phyloP scores from a whole-genome alignment of 2,329 filamentous ascomycete genomes.

The Massarina eburnea region DNA sequence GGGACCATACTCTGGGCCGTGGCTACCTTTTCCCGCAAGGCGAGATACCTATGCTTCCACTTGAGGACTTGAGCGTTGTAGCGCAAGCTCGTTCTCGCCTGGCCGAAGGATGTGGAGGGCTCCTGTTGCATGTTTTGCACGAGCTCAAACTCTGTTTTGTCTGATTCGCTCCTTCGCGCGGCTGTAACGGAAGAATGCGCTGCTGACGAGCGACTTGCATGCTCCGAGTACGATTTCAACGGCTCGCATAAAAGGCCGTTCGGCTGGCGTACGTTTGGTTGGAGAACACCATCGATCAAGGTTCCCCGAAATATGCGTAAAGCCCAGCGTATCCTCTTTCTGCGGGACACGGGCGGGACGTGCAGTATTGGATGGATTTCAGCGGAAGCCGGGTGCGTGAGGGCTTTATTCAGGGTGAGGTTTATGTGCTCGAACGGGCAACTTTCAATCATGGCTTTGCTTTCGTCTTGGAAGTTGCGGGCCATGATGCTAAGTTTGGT shows the following conservation, averaged over 20 bases:
- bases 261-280: slow-evolving; percentile 22
- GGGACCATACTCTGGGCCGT: too few relatives aligned
- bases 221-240: background rate
- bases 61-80: too few relatives aligned
- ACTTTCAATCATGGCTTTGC: slow-evolving; percentile 8
- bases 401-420: slow-evolving; percentile 4
- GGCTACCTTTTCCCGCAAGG: too few relatives aligned
- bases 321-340: slow-evolving; percentile 3
- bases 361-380: slow-evolving; percentile 4
- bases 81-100: too few relatives aligned
- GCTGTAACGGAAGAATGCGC: too few relatives aligned
- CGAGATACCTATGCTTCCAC: too few relatives aligned
- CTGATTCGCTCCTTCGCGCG: too few relatives aligned
- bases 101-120: too few relatives aligned
- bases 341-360: background rate
- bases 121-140: too few relatives aligned
- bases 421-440: slow-evolving; percentile 12
- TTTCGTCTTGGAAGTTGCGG: slow-evolving; percentile 11
- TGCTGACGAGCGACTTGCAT: too few relatives aligned
- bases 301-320: slow-evolving; percentile 20
- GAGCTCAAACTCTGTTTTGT: too few relatives aligned
- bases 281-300: slow-evolving; percentile 19
- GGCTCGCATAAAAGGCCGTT: too few relatives aligned
- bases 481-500: slow-evolving; percentile 9
- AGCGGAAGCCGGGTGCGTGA: slow-evolving; percentile 4